These are phyloP conservation scores for Coemansia asiatica DNA, from an alignment of 192 early-diverging fungal genomes.

Conservation along the genomic window DNA sequence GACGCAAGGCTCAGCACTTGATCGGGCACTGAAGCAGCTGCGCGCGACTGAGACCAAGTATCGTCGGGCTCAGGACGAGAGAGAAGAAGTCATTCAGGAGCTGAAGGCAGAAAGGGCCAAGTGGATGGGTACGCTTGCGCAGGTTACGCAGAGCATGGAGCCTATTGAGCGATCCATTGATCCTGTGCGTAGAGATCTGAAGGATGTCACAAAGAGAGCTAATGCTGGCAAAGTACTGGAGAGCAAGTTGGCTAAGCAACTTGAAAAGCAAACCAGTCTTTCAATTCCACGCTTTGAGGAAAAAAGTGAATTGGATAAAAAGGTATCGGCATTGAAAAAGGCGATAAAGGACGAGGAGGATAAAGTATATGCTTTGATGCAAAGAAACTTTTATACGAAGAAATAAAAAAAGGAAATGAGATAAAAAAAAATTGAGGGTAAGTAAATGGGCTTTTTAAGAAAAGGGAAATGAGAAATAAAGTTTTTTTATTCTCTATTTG, in stretches of 20 bases:
- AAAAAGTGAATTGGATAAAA: neutral
- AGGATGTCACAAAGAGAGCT: conserved; percentile 6
- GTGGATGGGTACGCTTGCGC: conserved; percentile 14
- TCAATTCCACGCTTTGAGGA: neutral
- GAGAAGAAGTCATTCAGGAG: conserved; percentile 21
- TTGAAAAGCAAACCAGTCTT: conserved; percentile 4
- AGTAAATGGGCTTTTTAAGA: too few relatives aligned
- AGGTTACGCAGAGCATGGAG: conserved; percentile 1
- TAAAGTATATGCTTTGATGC: neutral
- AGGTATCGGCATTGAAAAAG: neutral
- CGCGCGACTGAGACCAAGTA: conserved; percentile 12
- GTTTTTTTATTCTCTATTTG: too few relatives aligned
- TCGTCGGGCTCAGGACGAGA: conserved; percentile 10
- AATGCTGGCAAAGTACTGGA: neutral
- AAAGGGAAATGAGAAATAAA: too few relatives aligned
- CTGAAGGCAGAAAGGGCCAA: conserved; percentile 20
- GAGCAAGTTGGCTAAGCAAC: conserved; percentile 12
- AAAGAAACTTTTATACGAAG: neutral
- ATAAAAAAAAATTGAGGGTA: too few relatives aligned
- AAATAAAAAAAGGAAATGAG: neutral
- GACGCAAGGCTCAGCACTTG: neutral
- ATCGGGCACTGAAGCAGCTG: conserved; percentile 16
- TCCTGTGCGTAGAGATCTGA: conserved; percentile 19
- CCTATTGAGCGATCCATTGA: conserved; percentile 20
- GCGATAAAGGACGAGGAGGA: neutral